Conservation (phyloP, 108 stramenopile genomes). For the Nitzschia inconspicua region DNA sequence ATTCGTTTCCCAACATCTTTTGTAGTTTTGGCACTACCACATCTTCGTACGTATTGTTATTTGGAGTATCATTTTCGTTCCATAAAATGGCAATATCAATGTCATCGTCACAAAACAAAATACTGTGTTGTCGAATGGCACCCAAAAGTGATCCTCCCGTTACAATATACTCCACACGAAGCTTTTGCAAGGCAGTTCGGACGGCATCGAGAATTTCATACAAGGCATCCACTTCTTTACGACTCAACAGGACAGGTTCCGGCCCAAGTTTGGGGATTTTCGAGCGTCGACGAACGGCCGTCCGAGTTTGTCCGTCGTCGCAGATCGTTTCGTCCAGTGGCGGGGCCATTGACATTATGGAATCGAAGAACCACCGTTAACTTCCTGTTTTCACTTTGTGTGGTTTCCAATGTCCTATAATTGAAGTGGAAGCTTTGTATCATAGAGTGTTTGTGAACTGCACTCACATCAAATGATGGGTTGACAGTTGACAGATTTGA, state of each 20-base stretch:
- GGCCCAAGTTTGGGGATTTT: conserved; percentile 46
- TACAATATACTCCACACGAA: conserved; percentile 50
- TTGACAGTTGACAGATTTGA: too few species aligned
- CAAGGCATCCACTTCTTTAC: conserved; percentile 58
- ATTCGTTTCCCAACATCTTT: conserved; percentile 25
- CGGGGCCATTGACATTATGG: not conserved
- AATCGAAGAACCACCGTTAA: not conserved
- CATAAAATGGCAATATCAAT: conserved; percentile 73
- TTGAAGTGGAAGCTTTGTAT: too few species aligned
- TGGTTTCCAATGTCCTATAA: too few species aligned
- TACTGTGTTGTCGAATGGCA: conserved; percentile 65
- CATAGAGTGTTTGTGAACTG: too few species aligned
- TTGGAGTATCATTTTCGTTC: not conserved
- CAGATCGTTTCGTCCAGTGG: not conserved
- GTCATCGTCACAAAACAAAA: conserved; percentile 81
- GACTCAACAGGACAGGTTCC: conserved; percentile 41
- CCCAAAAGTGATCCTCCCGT: conserved; percentile 72
- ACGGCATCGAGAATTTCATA: conserved; percentile 42
- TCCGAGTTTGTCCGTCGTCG: not conserved
- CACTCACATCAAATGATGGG: too few species aligned
- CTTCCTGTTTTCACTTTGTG: not conserved
- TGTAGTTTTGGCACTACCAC: conserved; percentile 31
- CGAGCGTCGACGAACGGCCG: too few species aligned
- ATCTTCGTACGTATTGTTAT: conserved; percentile 27
- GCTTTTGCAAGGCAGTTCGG: conserved; percentile 29